Conservation (phyloP, 2,329 filamentous ascomycete genomes). For the Pseudocercospora crystallina region DNA sequence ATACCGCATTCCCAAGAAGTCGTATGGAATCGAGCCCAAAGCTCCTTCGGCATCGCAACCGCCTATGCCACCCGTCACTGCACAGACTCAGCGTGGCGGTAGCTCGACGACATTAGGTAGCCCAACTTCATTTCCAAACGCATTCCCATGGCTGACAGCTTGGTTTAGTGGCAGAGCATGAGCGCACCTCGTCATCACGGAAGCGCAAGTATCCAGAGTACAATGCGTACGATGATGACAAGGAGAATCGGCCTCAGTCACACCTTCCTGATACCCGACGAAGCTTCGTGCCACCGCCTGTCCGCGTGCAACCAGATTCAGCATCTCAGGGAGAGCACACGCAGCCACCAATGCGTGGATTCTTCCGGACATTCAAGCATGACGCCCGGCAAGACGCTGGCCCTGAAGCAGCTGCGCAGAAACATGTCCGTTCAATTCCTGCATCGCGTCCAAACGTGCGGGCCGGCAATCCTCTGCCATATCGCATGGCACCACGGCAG, state of each 20-base stretch:
- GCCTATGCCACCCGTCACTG: background rate
- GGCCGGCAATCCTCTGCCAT: too few species aligned
- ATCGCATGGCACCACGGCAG: too few species aligned
- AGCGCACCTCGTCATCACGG: constrained; percentile 28
- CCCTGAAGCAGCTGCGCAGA: background rate
- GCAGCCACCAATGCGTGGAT: background rate
- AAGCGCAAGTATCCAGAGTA: constrained; percentile 35
- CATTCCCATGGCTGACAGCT: background rate
- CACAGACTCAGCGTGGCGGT: background rate
- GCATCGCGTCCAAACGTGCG: too few species aligned
- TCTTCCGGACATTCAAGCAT: background rate
- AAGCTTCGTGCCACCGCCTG: background rate
- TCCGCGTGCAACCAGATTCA: background rate
- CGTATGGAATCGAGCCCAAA: constrained; percentile 23
- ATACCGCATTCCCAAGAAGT: constrained; percentile 28
- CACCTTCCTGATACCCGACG: background rate
- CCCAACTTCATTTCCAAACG: background rate
- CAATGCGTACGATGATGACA: constrained; percentile 17
- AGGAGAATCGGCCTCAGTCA: constrained; percentile 1
- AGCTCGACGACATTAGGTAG: constrained; percentile 21
- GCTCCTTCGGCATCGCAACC: background rate
- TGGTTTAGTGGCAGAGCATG: constrained; percentile 15
- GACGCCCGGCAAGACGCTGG: background rate
- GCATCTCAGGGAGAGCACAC: background rate
- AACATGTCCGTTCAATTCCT: too few species aligned